These are phyloP conservation scores for Zoysia matrella DNA, from an alignment of 202 grass and related monocot genomes.

Conservation along the genomic window DNA sequence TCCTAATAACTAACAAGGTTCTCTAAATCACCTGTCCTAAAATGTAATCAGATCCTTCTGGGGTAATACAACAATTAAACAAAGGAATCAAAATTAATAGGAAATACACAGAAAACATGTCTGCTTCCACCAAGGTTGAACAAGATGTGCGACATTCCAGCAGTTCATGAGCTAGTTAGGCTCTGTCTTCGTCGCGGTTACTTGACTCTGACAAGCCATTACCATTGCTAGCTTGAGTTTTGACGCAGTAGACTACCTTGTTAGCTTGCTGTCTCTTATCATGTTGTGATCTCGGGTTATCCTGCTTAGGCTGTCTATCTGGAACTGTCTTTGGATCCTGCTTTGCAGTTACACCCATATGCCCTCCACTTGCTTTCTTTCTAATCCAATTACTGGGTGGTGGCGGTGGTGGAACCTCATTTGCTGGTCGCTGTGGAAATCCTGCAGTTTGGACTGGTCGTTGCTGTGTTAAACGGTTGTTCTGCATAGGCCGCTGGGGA, in stretches of 20 bases:
- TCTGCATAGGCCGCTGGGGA: slow-evolving; percentile 50
- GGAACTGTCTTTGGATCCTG: slow-evolving; percentile 39
- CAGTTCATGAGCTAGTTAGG: neutral
- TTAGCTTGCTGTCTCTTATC: slow-evolving; percentile 63
- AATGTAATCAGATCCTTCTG: slow-evolving; percentile 28
- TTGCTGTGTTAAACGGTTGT: slow-evolving; percentile 29
- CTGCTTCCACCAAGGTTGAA: neutral
- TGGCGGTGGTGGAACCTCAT: slow-evolving; percentile 63
- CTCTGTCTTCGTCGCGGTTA: slow-evolving; percentile 19
- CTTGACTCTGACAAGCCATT: slow-evolving; percentile 46
- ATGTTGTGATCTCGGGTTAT: slow-evolving; percentile 47
- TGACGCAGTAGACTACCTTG: slow-evolving; percentile 67
- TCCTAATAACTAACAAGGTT: slow-evolving; percentile 36
- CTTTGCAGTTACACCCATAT: slow-evolving; percentile 35
- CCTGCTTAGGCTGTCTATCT: slow-evolving; percentile 54
- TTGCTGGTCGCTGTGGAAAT: slow-evolving; percentile 43
- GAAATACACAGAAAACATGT: no score
- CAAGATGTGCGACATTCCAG: neutral
- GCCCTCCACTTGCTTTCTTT: slow-evolving; percentile 57
- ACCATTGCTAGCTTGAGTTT: slow-evolving; percentile 41
- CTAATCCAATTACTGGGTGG: slow-evolving; percentile 89
- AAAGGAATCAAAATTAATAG: no score
- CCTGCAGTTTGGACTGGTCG: slow-evolving; percentile 40
- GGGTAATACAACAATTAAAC: no score
- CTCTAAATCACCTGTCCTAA: slow-evolving; percentile 45